A percentile compares a stretch with the other conserved stretches of the same genome.
Conservation (phyloP, 805 yeast genomes). For the Metschnikowia lachancei region DNA sequence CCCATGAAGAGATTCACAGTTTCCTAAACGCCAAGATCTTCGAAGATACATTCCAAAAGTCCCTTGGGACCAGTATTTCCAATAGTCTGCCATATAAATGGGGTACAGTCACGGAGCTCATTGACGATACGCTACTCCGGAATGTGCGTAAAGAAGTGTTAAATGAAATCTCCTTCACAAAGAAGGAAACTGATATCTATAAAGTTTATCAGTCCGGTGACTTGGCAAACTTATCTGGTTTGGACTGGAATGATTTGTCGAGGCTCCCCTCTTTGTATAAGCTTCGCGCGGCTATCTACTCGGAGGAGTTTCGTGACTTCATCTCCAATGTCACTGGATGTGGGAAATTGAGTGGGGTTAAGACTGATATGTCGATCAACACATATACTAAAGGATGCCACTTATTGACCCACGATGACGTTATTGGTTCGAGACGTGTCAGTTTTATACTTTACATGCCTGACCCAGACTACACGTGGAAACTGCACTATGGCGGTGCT, state of each 20-base stretch:
- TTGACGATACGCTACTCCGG: slow-evolving; percentile 74
- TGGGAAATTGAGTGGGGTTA: slow-evolving; percentile 85
- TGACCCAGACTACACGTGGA: slow-evolving; percentile 88
- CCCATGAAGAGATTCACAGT: slow-evolving; percentile 35
- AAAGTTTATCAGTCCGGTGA: slow-evolving; percentile 89
- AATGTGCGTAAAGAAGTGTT: slow-evolving; percentile 83
- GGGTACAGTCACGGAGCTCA: slow-evolving; percentile 75
- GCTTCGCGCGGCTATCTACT: slow-evolving; percentile 82
- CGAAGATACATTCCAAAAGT: slow-evolving; percentile 36
- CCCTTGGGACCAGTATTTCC: slow-evolving; percentile 44
- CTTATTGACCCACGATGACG: slow-evolving; percentile 93
- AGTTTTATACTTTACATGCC: slow-evolving; percentile 91
- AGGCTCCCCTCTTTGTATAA: slow-evolving; percentile 73
- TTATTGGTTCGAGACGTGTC: slow-evolving; percentile 90
- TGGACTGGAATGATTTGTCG: slow-evolving; percentile 70
- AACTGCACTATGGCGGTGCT: slow-evolving; percentile 91
- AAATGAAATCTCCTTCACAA: slow-evolving; percentile 80
- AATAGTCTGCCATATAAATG: slow-evolving; percentile 79
- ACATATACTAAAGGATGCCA: slow-evolving; percentile 93
- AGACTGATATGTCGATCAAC: slow-evolving; percentile 90
- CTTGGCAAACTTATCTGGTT: slow-evolving; percentile 85
- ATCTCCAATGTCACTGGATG: slow-evolving; percentile 76
- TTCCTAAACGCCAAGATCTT: slow-evolving; percentile 52
- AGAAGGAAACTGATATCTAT: slow-evolving; percentile 95
- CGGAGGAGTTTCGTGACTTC: slow-evolving; percentile 77